Base-by-base conservation (phyloP, 768 basidiomycete genomes). In the Hirschioporus abietinus region DNA sequence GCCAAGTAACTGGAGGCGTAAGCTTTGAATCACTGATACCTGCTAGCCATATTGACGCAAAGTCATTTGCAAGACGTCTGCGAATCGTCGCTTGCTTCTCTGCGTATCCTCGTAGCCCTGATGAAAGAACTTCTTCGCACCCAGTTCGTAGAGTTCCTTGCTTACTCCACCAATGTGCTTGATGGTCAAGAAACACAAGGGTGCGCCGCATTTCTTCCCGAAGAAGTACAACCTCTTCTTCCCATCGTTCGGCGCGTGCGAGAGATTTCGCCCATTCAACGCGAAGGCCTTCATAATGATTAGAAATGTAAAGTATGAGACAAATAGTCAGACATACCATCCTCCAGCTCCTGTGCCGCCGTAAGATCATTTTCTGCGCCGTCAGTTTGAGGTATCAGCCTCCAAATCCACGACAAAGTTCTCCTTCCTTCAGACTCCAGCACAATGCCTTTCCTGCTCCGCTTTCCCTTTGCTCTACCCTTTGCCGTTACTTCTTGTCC, bases 121-220 rank as follows among this genome's bases (percentile, higher is more conserved):
- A 26, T 0, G 25, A 15, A n/a, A 67, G 20, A 1, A 15, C 66
- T 12, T 10, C 35, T 1, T 27, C 17, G 18, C 10, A 24, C 4
- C 24, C 30, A 5, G 1, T 18, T 9, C 27, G 35, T 15, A 18
- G 52, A 10, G 42, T 2, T 10, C 25, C 30, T 10, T 20, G 17
- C 20, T 18, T n/a, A 20, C 25, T 34, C 74, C 76, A 76, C 20
- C 66, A 58, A 0, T 66, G 24, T 0, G 66, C 64, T 52, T 74
- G 60, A 67, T 71, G 74, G 25, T 68, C 59, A n/a, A 70, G 65
- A 15, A 66, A 73, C 4, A 65, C 59, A 6, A 73, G 30, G 0
- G 76, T 67, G 0, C 76, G 69, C 0, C 72, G 63, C 78, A 78
- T 78, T 65, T 81, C 79, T 64, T 79, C 79, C 10, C 68, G 60